Base-by-base conservation (phyloP, 2,329 filamentous ascomycete genomes). In the Fusarium setosum region DNA sequence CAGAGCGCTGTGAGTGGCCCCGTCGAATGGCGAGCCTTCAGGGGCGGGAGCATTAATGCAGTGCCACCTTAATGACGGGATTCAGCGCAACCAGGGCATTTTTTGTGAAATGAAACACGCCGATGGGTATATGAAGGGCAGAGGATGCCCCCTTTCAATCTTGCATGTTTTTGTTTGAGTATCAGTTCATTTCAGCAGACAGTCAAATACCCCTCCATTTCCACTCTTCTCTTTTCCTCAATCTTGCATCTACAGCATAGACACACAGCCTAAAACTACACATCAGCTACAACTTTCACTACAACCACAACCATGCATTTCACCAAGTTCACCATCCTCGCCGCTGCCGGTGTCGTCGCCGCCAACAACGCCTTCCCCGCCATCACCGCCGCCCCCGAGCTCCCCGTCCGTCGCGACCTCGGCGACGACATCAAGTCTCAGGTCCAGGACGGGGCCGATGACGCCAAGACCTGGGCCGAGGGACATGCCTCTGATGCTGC, bases 261-360 rank as follows among this genome's bases (percentile, higher is more conserved):
- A n/a, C n/a, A n/a, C 6, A 26, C 40, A 18, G 15, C 37, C 37
- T 35, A 23, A 34, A 40, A 17, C 15, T 21, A 34, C 37, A 50
- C 26, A 38, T 12, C 34, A 49, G 23, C 20, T 49, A 45, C 56
- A 58, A 18, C 48, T n/a, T n/a, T n/a, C 29, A 44, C 20, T 17
- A 51, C 32, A 18, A 49, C 45, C 26, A 13, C 56, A 51, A 67
- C 7, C 18, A 73, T 73, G 71, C 71, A 44, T 31, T 72, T 67
- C 69, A 57, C 59, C 45, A 71, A 73, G 59, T 24, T 71, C 61
- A 41, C 59, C 17, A 42, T 73, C 12, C 54, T 73, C 42, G 48
- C 71, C 13, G 23, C 57, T 17, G 71, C 69, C 37, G 55, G 65
- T 56, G 45, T 72, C 40, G 69, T 55, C 35, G 71, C 71, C 35